Evolutionary conservation across 495 filamentous ascomycete genomes (phyloP), one percentile per base, ranked within the genome.

Genomic region (Penicillium bovifimosum): DNA sequence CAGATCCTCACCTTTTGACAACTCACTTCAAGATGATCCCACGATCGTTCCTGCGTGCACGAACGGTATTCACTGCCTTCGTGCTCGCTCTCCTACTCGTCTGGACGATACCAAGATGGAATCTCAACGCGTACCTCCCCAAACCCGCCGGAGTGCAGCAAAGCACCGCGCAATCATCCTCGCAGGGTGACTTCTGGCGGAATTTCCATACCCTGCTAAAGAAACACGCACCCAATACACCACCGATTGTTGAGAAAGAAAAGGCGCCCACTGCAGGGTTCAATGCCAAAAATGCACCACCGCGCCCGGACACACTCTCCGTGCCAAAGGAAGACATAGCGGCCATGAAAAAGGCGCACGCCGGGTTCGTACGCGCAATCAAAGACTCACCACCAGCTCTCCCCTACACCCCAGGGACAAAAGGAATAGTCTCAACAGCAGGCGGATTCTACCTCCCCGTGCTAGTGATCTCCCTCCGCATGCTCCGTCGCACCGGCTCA

Each of bases 401-500:
- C 6, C 60, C 65, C 9, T 77, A 70, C 47, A 41, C 58, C 13
- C 55, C 54, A 1, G 54, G 57, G 7, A 72, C 76, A 5, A 64
- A 55, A 20, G 77, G 77, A 9, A 64, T 80, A 9, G 77, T 80
- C 5, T 65, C 62, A 1, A 66, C 65, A 20, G 70, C 70, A 14
- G 64, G 68, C 9, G 68, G 67, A 17, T 29, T 52, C 11, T 71
- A 69, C 53, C 48, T 75, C 3, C 70, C 71, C 5, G 59, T 66
- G 1, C 52, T 73, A 26, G 56, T 82, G 9, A 69, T 77, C 0
- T 72, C 75, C 1, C 54, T 82, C 9, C 66, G 73, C 13, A 78
- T 80, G 71, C 61, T 81, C 10, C 74, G 80, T 10, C 66, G 69
- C 13, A 72, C 70, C 6, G 77, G 77, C 34, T 78, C 73, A 6